Evolutionary conservation across 805 yeast genomes (phyloP).

Genomic region (Starmera caribaea): DNA sequence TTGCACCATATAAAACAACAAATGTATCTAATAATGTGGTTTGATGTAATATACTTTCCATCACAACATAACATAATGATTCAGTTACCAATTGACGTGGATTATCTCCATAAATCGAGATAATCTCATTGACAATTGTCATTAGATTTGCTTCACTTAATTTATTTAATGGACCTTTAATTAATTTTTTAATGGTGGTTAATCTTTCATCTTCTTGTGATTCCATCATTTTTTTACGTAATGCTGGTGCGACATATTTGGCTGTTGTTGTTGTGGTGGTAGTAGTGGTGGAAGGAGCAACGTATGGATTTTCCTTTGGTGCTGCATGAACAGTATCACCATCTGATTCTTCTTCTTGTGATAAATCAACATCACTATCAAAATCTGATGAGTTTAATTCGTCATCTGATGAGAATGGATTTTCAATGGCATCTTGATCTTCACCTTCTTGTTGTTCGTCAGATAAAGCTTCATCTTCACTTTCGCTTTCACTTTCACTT

Average conservation of each 20-base stretch:
- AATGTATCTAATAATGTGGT: conserved; percentile 70
- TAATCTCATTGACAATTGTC: conserved; percentile 60
- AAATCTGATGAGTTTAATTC: conserved; percentile 33
- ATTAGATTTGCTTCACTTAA: conserved; percentile 81
- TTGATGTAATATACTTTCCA: conserved; percentile 56
- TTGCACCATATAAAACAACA: conserved; percentile 68
- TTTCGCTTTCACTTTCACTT: conserved; percentile 17
- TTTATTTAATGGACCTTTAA: conserved; percentile 80
- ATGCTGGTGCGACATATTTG: conserved; percentile 81
- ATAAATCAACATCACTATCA: conserved; percentile 29
- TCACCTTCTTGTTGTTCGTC: conserved; percentile 17
- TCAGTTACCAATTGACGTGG: conserved; percentile 79
- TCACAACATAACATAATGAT: conserved; percentile 48
- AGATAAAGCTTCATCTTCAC: conserved; percentile 14
- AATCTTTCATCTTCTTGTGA: conserved; percentile 36
- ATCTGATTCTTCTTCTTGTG: conserved; percentile 22
- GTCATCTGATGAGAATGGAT: conserved; percentile 30
- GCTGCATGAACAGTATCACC: conserved; percentile 22
- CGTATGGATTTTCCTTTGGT: conserved; percentile 63
- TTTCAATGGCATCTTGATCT: conserved; percentile 18
- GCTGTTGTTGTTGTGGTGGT: too few relatives aligned
- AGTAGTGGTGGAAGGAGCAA: conserved; percentile 63
- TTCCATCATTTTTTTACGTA: conserved; percentile 41
- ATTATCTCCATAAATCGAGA: conserved; percentile 48
- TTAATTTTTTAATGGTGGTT: conserved; percentile 42